Percentiles rank a stretch among this genome's conserved stretches.
Conservation (phyloP, 768 basidiomycete species). For the Amanita pseudoporphyria region DNA sequence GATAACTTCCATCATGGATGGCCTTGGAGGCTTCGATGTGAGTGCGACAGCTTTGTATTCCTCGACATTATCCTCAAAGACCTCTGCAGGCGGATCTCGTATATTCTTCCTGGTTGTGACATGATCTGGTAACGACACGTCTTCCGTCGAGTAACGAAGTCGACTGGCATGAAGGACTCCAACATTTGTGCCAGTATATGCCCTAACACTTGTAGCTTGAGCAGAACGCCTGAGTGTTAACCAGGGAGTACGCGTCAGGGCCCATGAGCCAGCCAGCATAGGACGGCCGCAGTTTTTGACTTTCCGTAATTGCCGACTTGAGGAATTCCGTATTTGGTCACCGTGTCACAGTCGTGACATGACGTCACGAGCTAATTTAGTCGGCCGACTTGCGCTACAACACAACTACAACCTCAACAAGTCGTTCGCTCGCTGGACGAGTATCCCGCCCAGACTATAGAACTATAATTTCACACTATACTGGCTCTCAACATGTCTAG, state of each 20-base stretch:
- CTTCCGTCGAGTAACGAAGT: not conserved
- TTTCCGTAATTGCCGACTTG: not conserved
- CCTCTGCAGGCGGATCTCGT: not conserved
- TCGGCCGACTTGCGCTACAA: not conserved
- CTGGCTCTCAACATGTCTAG: conserved; percentile 26
- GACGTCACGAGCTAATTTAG: conserved; percentile 12
- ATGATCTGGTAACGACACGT: not conserved
- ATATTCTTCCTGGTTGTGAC: not conserved
- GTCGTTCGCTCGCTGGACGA: conserved; percentile 35
- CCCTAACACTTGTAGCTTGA: not conserved
- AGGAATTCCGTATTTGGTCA: conserved; percentile 7
- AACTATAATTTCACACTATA: conserved; percentile 17
- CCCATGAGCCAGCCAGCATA: conserved; percentile 29
- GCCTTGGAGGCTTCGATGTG: conserved; percentile 9
- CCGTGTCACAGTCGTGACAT: conserved; percentile 9
- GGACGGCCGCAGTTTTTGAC: not conserved
- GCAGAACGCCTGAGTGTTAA: conserved; percentile 11
- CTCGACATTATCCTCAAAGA: conserved; percentile 23
- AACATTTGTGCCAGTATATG: not conserved
- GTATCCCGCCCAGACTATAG: conserved; percentile 23
- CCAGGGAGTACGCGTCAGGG: conserved; percentile 21
- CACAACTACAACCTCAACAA: conserved; percentile 10
- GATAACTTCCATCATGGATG: conserved; percentile 19
- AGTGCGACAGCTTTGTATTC: conserved; percentile 18
- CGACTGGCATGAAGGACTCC: not conserved